Conservation (phyloP, 192 early-diverging fungal genomes). For the Ramicandelaber brevisporus region DNA sequence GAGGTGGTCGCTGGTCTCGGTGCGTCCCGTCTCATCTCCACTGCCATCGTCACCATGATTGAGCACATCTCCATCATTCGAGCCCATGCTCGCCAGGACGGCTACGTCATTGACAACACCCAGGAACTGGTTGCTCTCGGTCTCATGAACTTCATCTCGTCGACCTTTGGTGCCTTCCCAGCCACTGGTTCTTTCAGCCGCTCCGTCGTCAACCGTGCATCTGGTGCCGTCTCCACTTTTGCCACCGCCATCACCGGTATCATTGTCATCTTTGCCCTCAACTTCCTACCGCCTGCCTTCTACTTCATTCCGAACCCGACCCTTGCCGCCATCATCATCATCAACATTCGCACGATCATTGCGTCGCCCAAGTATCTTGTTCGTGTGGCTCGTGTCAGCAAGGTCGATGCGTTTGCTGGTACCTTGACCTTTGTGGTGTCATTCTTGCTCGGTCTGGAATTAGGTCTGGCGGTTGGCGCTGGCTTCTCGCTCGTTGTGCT, state of each 20-base stretch:
- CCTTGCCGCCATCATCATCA: slow-evolving; percentile 63
- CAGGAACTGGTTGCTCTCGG: slow-evolving; percentile 84
- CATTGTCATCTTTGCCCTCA: slow-evolving; percentile 62
- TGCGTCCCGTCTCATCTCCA: slow-evolving; percentile 26
- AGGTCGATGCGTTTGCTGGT: slow-evolving; percentile 21
- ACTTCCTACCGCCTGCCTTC: slow-evolving; percentile 56
- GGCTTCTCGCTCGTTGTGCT: slow-evolving; percentile 41
- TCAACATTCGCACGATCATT: slow-evolving; percentile 62
- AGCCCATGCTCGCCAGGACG: slow-evolving; percentile 60
- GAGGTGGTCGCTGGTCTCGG: slow-evolving; percentile 20
- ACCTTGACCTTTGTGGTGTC: slow-evolving; percentile 17
- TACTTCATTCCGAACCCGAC: slow-evolving; percentile 62
- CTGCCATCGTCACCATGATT: slow-evolving; percentile 51
- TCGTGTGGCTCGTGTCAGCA: no score
- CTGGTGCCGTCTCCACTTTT: slow-evolving; percentile 60
- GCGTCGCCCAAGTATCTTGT: slow-evolving; percentile 22
- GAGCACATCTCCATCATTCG: slow-evolving; percentile 81
- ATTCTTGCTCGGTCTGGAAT: slow-evolving; percentile 36
- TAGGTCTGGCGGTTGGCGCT: slow-evolving; percentile 46
- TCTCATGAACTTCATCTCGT: slow-evolving; percentile 57
- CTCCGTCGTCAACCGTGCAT: slow-evolving; percentile 71
- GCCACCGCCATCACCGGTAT: slow-evolving; percentile 50
- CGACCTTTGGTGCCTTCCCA: slow-evolving; percentile 71
- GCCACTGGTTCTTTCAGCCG: slow-evolving; percentile 86
- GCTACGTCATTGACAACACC: slow-evolving; percentile 60